Conservation (phyloP, 768 basidiomycete species). For the Boletus fagicola region DNA sequence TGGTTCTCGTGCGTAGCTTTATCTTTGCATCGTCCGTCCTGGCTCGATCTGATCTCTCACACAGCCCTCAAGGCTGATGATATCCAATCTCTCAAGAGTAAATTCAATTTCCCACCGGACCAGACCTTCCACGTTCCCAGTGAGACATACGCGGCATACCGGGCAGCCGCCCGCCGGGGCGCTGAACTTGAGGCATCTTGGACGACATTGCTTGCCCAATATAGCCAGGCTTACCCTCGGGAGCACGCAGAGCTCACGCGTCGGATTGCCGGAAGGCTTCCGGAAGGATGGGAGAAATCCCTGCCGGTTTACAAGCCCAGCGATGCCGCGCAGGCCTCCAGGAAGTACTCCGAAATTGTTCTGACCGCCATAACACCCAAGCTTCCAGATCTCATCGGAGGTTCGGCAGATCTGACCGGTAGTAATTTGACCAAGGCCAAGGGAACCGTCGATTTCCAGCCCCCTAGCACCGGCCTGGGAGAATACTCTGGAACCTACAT, state of each 20-base stretch:
- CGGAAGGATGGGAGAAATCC: constrained; percentile 80
- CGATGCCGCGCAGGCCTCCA: constrained; percentile 84
- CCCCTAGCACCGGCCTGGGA: constrained; percentile 79
- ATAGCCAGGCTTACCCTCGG: constrained; percentile 74
- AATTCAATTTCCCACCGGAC: constrained; percentile 78
- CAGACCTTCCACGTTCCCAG: constrained; percentile 76
- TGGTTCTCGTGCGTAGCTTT: constrained; percentile 70
- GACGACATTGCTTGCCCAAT: constrained; percentile 64
- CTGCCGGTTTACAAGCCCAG: constrained; percentile 82
- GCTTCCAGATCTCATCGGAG: constrained; percentile 85
- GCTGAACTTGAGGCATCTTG: constrained; percentile 72
- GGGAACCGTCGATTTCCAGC: constrained; percentile 87
- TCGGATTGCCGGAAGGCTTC: constrained; percentile 79
- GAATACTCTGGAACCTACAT: constrained; percentile 86
- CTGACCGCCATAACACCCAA: constrained; percentile 70
- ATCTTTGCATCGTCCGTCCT: background rate
- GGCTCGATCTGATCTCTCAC: constrained; percentile 6
- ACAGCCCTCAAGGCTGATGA: constrained; percentile 92
- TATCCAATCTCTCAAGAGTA: constrained; percentile 76
- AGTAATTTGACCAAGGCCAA: constrained; percentile 91
- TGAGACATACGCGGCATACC: constrained; percentile 68
- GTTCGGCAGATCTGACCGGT: constrained; percentile 90
- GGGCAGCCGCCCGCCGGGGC: constrained; percentile 65
- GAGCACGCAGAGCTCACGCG: constrained; percentile 86
- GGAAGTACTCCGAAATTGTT: constrained; percentile 90